Base-by-base conservation (phyloP, 768 basidiomycete genomes). In the Imleria badia region DNA sequence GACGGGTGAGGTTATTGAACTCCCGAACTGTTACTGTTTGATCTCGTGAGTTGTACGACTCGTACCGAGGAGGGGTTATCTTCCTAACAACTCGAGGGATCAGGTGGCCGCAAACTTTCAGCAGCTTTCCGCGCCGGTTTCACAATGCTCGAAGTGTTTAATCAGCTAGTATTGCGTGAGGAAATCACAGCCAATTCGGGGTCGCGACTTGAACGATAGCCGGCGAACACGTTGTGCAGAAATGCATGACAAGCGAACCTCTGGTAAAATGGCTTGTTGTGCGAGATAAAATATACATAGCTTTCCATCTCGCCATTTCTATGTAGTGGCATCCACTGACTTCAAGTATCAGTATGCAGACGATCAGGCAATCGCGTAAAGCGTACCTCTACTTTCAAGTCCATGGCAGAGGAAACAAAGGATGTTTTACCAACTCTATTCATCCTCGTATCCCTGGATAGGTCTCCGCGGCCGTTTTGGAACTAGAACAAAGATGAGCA, bases 401-500 rank as follows among this genome's bases (percentile, higher is more conserved):
- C 34, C 33, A 35, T 46, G 33, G 44, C 26, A 11, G 13, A 15
- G 40, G 34, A 48, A 26, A 33, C 14, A 45, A 46, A 26, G 11
- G 26, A 52, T 2, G 13, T 6, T 29, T 5, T 6, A 0, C 22
- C 19, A 6, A 26, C 13, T 50, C 47, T 69, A 72, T 62, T 81
- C 76, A 48, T 91, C 91, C 30, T 91, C 91, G 63, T 91, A 93
- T 30, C 91, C 90, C 36, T 80, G 74, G 40, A 90, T 81, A 60
- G 81, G 74, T 70, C 81, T 77, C 64, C 91, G 79, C 48, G 85
- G 74, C 43, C 91, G 81, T 60, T 86, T 83, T 23, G 89, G 89
- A 31, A 90, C 88, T 91, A 55, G 35, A 29, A 41, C 48, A 14
- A 47, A 17, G 29, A 23, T 57, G 2, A 58, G 51, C 35, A 54